A percentile compares a stretch with the other conserved stretches of the same genome.
These are phyloP conservation scores for Leishmania arabica DNA, from an alignment of 208 protist species.

Conservation along the genomic window DNA sequence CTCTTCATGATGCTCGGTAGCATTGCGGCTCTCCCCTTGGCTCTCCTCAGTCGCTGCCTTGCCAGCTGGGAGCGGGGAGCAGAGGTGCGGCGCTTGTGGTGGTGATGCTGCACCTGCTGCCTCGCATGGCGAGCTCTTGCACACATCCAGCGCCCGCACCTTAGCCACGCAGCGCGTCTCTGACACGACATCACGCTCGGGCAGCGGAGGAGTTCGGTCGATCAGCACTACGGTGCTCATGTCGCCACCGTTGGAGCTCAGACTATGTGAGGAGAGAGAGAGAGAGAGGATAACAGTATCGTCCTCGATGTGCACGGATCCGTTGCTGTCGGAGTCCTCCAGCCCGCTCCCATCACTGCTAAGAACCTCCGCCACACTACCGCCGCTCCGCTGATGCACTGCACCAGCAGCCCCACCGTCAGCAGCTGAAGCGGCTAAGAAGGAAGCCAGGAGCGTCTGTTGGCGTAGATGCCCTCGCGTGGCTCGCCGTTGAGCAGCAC, in stretches of 20 bases:
- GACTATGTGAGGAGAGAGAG: conserved; percentile 1
- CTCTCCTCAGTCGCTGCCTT: neutral
- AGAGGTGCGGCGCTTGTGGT: neutral
- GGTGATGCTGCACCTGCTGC: neutral
- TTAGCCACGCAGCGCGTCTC: neutral
- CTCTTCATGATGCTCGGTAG: neutral
- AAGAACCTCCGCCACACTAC: neutral
- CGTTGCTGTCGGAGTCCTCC: neutral
- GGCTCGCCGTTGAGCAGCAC: too few relatives aligned
- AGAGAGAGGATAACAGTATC: conserved; percentile 1
- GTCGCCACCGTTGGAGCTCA: neutral
- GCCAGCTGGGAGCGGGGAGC: neutral
- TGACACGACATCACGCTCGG: neutral
- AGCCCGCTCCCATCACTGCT: neutral
- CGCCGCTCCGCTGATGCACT: neutral
- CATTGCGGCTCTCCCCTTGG: neutral
- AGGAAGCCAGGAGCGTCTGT: conserved; percentile 23
- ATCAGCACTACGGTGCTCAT: conserved; percentile 4
- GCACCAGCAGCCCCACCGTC: neutral
- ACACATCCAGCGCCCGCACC: neutral
- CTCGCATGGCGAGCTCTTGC: neutral
- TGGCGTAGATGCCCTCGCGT: conserved; percentile 4
- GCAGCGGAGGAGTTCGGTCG: neutral
- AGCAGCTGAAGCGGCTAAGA: neutral
- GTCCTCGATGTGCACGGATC: neutral